Conservation (phyloP, 306 rosid species). For the Urtica urens region DNA sequence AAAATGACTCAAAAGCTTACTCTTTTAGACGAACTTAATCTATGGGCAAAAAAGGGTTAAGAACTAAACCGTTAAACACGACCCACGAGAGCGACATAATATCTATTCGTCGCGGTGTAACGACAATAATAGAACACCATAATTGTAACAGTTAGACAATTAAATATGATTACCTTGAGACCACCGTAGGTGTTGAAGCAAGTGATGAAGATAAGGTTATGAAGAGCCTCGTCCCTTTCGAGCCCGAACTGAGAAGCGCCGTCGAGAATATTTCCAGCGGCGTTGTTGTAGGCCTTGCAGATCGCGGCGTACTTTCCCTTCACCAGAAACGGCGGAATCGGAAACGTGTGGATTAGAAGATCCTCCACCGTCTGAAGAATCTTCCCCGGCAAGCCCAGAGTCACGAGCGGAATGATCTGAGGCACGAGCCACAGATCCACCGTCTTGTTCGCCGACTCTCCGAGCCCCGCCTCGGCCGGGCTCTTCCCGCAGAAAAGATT, state of each 20-base stretch:
- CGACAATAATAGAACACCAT: too few relatives aligned
- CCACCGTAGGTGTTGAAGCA: constrained; percentile 68
- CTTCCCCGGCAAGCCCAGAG: constrained; percentile 26
- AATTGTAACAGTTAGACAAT: too few relatives aligned
- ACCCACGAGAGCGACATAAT: too few relatives aligned
- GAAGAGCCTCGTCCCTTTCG: constrained; percentile 47
- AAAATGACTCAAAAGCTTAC: too few relatives aligned
- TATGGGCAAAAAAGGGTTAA: too few relatives aligned
- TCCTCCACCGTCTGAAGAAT: constrained; percentile 39
- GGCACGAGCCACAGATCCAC: constrained; percentile 32
- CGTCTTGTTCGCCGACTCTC: constrained; percentile 34
- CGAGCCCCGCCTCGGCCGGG: constrained; percentile 14
- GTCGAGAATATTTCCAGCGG: constrained; percentile 24
- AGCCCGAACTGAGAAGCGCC: constrained; percentile 38
- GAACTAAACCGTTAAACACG: too few relatives aligned
- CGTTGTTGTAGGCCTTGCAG: constrained; percentile 15
- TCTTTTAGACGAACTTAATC: too few relatives aligned
- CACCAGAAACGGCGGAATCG: constrained; percentile 38
- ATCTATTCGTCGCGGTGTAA: too few relatives aligned
- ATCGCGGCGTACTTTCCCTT: constrained; percentile 38
- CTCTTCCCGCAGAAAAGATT: constrained; percentile 25
- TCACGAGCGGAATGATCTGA: constrained; percentile 44
- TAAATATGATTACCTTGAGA: too few relatives aligned
- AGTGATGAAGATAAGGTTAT: constrained; percentile 43
- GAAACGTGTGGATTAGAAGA: constrained; percentile 30